Evolutionary conservation across 495 filamentous ascomycete species (phyloP).

Genomic region (Penicillium alfredii): DNA sequence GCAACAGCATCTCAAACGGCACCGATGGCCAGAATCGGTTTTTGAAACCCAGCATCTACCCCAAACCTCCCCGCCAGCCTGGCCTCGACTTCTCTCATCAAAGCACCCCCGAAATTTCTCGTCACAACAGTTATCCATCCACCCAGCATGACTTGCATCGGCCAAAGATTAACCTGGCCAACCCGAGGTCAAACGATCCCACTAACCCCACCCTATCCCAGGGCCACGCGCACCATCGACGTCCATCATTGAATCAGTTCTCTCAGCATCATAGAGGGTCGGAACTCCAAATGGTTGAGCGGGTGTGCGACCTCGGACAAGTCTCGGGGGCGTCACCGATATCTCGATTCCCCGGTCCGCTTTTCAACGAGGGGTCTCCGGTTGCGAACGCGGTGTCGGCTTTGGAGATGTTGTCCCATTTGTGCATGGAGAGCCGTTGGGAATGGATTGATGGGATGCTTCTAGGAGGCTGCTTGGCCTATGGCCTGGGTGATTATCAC

Average conservation of each 20-base stretch:
- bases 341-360: conserved; percentile 31
- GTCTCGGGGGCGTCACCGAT: conserved; percentile 24
- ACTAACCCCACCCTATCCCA: conserved; percentile 5
- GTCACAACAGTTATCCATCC: conserved; percentile 40
- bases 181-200: conserved; percentile 10
- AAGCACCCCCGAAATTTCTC: conserved; percentile 22
- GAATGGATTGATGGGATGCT: conserved; percentile 95
- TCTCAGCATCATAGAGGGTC: conserved; percentile 20
- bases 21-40: conserved; percentile 31
- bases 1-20: conserved; percentile 34
- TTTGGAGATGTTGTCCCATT: conserved; percentile 69
- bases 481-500: conserved; percentile 83
- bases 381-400: conserved; percentile 55
- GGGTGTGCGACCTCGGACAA: conserved; percentile 28
- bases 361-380: conserved; percentile 32
- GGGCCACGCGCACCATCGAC: conserved; percentile 17
- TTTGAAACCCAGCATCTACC: conserved; percentile 55
- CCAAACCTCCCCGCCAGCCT: conserved; percentile 53
- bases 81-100: conserved; percentile 38
- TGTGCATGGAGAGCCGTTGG: conserved; percentile 85
- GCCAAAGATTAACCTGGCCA: conserved; percentile 15
- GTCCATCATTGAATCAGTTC: conserved; percentile 27
- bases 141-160: conserved; percentile 31
- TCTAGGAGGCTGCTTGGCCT: conserved; percentile 86
- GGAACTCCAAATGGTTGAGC: conserved; percentile 23